A percentile compares a stretch with the other conserved stretches of the same genome.
Conservation (phyloP, 1,284 basidiomycete species). For the Pyrrhoderma lamaoense region DNA sequence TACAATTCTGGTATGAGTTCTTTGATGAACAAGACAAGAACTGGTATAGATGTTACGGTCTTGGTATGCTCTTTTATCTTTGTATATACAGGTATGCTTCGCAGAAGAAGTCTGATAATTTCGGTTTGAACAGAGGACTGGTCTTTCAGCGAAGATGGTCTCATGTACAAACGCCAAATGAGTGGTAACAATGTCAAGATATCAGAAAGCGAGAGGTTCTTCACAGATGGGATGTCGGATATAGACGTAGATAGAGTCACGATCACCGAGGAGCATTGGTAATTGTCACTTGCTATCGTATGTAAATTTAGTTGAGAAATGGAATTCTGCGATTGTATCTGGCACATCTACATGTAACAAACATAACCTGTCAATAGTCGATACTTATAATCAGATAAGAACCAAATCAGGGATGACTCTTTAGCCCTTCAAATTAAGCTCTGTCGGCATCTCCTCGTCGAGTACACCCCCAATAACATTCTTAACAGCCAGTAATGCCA, state of each 20-base stretch:
- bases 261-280: constrained; percentile 30
- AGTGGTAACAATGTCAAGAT: constrained; percentile 52
- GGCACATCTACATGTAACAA: no score
- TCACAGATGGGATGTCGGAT: constrained; percentile 35
- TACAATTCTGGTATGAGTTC: constrained; percentile 60
- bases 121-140: constrained; percentile 40
- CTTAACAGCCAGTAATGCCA: constrained; percentile 68
- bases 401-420: no score
- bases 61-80: no score
- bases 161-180: constrained; percentile 53
- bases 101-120: no score
- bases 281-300: constrained; percentile 4
- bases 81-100: no score
- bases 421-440: constrained; percentile 31
- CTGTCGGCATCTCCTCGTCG: constrained; percentile 47
- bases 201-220: constrained; percentile 45
- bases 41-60: constrained; percentile 52
- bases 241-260: constrained; percentile 24
- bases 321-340: no score
- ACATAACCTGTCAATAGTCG: no score
- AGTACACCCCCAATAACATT: constrained; percentile 54
- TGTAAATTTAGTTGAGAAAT: no score
- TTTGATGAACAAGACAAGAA: constrained; percentile 35
- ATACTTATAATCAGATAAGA: no score
- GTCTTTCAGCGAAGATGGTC: constrained; percentile 47